Base-by-base conservation (phyloP, 257 asterid species). In the Salvia hispanica region DNA sequence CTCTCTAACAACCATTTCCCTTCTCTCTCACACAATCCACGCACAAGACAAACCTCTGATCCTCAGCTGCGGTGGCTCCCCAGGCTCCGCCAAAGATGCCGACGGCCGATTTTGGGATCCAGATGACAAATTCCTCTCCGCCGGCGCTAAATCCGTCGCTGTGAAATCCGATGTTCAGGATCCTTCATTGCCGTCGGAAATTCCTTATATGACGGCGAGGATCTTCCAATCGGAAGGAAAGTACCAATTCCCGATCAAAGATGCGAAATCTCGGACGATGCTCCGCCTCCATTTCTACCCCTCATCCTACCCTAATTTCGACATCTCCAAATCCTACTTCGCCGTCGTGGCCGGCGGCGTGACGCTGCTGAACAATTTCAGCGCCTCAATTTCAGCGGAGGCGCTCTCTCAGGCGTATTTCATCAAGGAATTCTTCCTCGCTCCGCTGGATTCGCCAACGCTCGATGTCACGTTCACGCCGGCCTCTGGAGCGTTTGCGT, bases 251-350 rank as follows among this genome's bases (percentile, higher is more conserved):
- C 88, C 96, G 4, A 74, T 85, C 42, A 71, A 58, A 6, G 79
- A 83, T 67, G 14, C 83, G 0, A 53, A 89, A 28, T 36, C 79
- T 0, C 84, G 92, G 0, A 80, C 84, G 12, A 52, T 90, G 16
- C 77, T 93, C 4, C 86, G 97, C 62, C 84, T 90, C 61, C 85
- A 88, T 84, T 93, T 93, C 69, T 88, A 90, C 75, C 99, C 99
- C 0, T 78, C 92, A 0, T 63, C 95, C 7, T 93, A 88, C 72
- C 95, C 95, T 0, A 69, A 72, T 33, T 71, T 81, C 82, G 77
- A 90, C 70, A 75, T 93, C 42, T 78, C 92, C 4, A 74, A 69
- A 2, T 90, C 99, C 1, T 93, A 81, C 39, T 82, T 93, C 74
- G 54, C 89, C 0, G 92, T 85, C 3, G 54, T 58, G 0, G 91